Conservation (phyloP, 108 stramenopile genomes). For the Phaeodactylum tricornutum region DNA sequence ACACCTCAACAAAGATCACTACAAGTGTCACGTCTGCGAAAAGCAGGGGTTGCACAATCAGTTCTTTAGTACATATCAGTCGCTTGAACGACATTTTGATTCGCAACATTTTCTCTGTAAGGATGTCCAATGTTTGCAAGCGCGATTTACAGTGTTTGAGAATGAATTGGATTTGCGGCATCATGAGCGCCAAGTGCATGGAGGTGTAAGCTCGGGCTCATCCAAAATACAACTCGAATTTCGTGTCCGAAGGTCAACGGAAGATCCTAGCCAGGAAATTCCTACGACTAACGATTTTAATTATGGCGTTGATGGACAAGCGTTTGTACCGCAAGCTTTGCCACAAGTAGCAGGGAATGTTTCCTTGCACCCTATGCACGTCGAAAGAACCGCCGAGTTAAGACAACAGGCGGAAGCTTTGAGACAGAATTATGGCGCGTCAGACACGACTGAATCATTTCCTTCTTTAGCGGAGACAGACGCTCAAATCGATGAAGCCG, state of each 20-base stretch:
- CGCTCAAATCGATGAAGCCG: constrained; percentile 4
- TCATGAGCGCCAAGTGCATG: constrained; percentile 62
- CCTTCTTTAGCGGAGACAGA: constrained; percentile 30
- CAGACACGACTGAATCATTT: constrained; percentile 32
- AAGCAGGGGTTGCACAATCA: constrained; percentile 61
- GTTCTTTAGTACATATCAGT: constrained; percentile 74
- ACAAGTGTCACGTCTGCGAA: constrained; percentile 84
- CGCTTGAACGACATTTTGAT: constrained; percentile 73
- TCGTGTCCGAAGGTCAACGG: constrained; percentile 24
- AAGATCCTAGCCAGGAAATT: constrained; percentile 15
- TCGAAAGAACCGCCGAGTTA: constrained; percentile 69
- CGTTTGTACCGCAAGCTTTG: constrained; percentile 75
- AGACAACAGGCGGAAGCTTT: constrained; percentile 53
- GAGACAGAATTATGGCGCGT: constrained; percentile 20
- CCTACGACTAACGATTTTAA: constrained; percentile 51
- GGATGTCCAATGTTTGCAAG: constrained; percentile 59
- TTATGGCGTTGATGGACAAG: constrained; percentile 73
- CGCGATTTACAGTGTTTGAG: constrained; percentile 79
- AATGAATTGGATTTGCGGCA: constrained; percentile 76
- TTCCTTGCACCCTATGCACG: constrained; percentile 56
- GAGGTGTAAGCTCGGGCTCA: constrained; percentile 35
- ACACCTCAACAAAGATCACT: constrained; percentile 85
- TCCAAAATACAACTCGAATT: constrained; percentile 76
- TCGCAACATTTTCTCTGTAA: constrained; percentile 74
- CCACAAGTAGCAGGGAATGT: constrained; percentile 14